Conservation (phyloP, 2,329 filamentous ascomycete species). For the Pseudomassariella vexata region DNA sequence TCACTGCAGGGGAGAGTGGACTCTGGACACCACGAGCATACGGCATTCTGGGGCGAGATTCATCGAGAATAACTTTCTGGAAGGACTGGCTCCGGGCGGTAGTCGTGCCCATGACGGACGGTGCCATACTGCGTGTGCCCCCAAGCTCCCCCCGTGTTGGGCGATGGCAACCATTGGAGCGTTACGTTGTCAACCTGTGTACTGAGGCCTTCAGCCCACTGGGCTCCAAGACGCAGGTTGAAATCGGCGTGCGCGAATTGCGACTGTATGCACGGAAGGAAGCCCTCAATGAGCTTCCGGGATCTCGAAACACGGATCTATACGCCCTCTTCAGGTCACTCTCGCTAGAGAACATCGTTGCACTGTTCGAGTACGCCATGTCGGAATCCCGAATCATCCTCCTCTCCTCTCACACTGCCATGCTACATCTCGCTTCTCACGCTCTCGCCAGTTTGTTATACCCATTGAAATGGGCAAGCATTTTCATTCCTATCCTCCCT, state of each 20-base stretch:
- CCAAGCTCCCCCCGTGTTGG: slow-evolving; percentile 85
- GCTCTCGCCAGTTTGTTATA: slow-evolving; percentile 84
- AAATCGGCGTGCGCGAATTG: slow-evolving; percentile 82
- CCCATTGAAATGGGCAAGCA: slow-evolving; percentile 86
- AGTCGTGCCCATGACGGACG: slow-evolving; percentile 92
- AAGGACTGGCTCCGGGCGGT: slow-evolving; percentile 96
- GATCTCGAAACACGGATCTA: slow-evolving; percentile 83
- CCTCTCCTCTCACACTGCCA: slow-evolving; percentile 88
- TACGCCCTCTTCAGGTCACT: slow-evolving; percentile 89
- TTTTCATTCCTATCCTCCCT: slow-evolving; percentile 88
- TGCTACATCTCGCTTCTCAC: slow-evolving; percentile 89
- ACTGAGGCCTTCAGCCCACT: slow-evolving; percentile 90
- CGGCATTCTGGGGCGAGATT: slow-evolving; percentile 82
- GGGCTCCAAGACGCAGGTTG: slow-evolving; percentile 91
- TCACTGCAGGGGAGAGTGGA: slow-evolving; percentile 91
- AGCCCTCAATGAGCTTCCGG: slow-evolving; percentile 86
- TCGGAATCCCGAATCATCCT: slow-evolving; percentile 94
- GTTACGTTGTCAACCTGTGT: slow-evolving; percentile 95
- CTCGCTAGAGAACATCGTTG: slow-evolving; percentile 86
- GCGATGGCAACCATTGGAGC: slow-evolving; percentile 92
- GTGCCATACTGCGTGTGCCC: slow-evolving; percentile 74
- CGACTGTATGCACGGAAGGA: slow-evolving; percentile 91
- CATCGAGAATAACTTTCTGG: slow-evolving; percentile 84
- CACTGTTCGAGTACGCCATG: slow-evolving; percentile 88
- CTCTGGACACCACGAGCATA: slow-evolving; percentile 95